Evolutionary conservation across 176 grass and related monocot genomes (phyloP).

Genomic region (Melocanna baccifera): DNA sequence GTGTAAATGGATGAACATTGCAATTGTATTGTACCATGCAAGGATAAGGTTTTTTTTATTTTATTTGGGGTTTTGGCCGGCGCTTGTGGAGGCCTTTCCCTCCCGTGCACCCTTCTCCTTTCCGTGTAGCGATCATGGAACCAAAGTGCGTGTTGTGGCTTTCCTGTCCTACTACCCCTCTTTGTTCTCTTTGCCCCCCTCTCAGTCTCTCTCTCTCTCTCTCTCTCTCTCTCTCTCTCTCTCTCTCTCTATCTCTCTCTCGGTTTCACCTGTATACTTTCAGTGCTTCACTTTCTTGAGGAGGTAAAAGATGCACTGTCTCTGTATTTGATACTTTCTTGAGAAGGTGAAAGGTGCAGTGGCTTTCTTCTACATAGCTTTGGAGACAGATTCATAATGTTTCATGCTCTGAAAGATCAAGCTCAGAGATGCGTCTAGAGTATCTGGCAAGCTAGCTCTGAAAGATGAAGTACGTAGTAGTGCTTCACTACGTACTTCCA

Average conservation of each 20-base stretch:
- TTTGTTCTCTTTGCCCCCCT: slow-evolving; percentile 42
- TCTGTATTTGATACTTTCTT: slow-evolving; percentile 24
- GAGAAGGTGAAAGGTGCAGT: slow-evolving; percentile 18
- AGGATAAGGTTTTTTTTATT: not conserved
- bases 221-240: slow-evolving; percentile 20
- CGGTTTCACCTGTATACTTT: not conserved
- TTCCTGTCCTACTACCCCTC: not conserved
- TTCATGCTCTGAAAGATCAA: not conserved
- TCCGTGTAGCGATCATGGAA: slow-evolving; percentile 20
- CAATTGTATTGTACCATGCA: not conserved
- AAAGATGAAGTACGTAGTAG: too few relatives aligned
- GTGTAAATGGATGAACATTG: not conserved
- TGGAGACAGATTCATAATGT: slow-evolving; percentile 15
- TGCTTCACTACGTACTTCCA: not conserved
- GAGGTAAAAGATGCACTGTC: slow-evolving; percentile 6
- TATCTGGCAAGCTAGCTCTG: not conserved
- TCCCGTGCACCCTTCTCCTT: not conserved
- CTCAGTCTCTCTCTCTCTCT: not conserved
- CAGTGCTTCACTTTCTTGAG: slow-evolving; percentile 1
- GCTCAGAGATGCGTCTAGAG: not conserved
- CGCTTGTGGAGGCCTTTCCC: not conserved
- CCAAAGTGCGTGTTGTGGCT: not conserved
- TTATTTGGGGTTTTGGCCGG: not conserved
- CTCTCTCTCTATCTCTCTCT: not conserved
- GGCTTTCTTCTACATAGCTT: slow-evolving; percentile 19